Conservation (phyloP, 1,284 basidiomycete species). For the Ceratobasidium papillatum region DNA sequence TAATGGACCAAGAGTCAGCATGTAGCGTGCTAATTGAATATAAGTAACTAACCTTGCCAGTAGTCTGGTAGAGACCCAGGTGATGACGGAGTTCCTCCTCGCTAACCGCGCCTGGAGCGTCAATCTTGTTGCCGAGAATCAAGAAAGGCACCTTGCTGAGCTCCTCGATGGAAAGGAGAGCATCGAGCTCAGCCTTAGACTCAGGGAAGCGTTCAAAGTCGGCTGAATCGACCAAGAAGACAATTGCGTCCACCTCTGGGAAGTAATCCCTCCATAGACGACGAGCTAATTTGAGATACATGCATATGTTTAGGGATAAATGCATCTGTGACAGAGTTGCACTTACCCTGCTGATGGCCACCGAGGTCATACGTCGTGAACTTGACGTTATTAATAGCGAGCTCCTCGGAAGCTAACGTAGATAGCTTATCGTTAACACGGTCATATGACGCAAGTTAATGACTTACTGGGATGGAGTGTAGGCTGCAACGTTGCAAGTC, state of each 20-base stretch:
- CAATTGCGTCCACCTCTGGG: conserved; percentile 98
- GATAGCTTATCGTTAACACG: conserved; percentile 4
- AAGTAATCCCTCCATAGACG: conserved; percentile 99
- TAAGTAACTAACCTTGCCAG: conserved; percentile 82
- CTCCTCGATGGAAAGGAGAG: conserved; percentile 93
- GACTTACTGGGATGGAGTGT: conserved; percentile 96
- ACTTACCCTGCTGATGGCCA: conserved; percentile 93
- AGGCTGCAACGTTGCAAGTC: conserved; percentile 96
- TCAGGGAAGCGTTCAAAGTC: conserved; percentile 97
- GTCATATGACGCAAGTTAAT: not conserved
- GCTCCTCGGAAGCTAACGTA: conserved; percentile 90
- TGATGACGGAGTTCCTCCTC: conserved; percentile 98
- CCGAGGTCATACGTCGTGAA: conserved; percentile 99
- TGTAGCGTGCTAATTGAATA: not conserved
- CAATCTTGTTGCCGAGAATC: conserved; percentile 99
- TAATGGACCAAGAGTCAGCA: conserved; percentile 2
- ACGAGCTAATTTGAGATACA: conserved; percentile 68
- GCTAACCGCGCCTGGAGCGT: conserved; percentile 95
- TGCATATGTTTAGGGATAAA: conserved; percentile 24
- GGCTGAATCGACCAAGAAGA: conserved; percentile 97
- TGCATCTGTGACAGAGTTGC: not conserved
- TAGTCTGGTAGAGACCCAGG: conserved; percentile 97
- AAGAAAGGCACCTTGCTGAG: conserved; percentile 97
- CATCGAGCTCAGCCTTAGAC: conserved; percentile 96
- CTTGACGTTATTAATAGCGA: conserved; percentile 98